Evolutionary conservation across 139 green algal genomes (phyloP).

Genomic region (Choricystis sp.): DNA sequence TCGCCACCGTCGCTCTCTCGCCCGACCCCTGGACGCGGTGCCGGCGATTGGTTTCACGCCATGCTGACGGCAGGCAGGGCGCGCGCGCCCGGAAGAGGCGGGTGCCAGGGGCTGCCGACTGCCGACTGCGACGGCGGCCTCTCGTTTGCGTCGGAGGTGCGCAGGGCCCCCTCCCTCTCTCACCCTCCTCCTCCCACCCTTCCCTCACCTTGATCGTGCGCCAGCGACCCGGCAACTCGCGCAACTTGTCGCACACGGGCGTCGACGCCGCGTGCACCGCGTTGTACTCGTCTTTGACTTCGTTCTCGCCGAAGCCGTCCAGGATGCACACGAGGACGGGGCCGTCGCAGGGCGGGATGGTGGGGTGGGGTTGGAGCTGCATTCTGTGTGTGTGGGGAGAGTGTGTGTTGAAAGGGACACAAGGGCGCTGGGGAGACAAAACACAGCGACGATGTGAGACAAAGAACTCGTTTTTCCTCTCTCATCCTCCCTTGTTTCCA

Average conservation of each 20-base stretch:
- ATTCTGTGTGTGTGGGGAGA: constrained; percentile 12
- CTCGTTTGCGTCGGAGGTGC: too few species aligned
- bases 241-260: constrained; percentile 50
- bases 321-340: constrained; percentile 40
- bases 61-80: too few species aligned
- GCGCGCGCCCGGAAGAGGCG: too few species aligned
- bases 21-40: neutral
- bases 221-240: constrained; percentile 22
- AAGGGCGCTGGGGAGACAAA: too few species aligned
- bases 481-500: too few species aligned
- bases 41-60: neutral
- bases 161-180: too few species aligned
- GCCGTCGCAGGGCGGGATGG: constrained; percentile 1
- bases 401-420: neutral
- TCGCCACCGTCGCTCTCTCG: too few species aligned
- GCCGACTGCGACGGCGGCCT: too few species aligned
- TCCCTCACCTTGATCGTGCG: constrained; percentile 22
- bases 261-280: constrained; percentile 57
- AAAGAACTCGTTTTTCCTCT: too few species aligned
- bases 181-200: too few species aligned
- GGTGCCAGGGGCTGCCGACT: too few species aligned
- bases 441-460: too few species aligned
- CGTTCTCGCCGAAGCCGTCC: constrained; percentile 68
- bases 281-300: constrained; percentile 70
- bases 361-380: constrained; percentile 1